phyloP scores from a whole-genome alignment of 306 rosid species.

The Fagus sylvatica region DNA sequence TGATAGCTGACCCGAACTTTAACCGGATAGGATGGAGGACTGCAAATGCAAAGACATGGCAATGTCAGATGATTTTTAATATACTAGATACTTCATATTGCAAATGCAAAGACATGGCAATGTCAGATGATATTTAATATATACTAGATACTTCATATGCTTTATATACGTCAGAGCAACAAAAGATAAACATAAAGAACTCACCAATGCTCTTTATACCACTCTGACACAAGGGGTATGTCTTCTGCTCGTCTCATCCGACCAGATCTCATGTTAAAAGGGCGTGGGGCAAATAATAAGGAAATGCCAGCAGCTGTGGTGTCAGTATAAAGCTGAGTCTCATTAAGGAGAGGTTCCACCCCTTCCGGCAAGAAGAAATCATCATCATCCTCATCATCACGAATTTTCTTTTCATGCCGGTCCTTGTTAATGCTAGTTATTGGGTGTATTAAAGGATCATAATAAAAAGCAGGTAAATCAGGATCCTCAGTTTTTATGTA shows the following conservation, averaged over 20 bases:
- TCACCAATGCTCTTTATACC: conserved; percentile 98
- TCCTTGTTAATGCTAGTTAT: conserved; percentile 93
- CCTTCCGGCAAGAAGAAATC: conserved; percentile 84
- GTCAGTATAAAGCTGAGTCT: conserved; percentile 91
- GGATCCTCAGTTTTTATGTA: conserved; percentile 98
- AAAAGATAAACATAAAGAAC: conserved; percentile 13
- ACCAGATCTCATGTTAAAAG: conserved; percentile 99
- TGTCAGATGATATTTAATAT: background rate
- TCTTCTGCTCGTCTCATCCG: conserved; percentile 95
- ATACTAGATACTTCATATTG: conserved; percentile 24
- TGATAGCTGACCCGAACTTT: conserved; percentile 98
- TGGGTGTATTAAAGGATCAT: conserved; percentile 98
- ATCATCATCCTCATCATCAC: conserved; percentile 87
- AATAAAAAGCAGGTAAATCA: conserved; percentile 95
- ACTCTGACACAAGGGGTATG: conserved; percentile 95
- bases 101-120: conserved; percentile 14
- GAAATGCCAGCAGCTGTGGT: conserved; percentile 98
- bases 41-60: conserved; percentile 33
- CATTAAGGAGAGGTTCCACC: conserved; percentile 80
- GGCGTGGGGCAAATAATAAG: conserved; percentile 94
- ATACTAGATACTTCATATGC: background rate
- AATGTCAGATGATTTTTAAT: background rate
- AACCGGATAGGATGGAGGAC: conserved; percentile 98
- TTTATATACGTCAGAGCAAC: background rate
- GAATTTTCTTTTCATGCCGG: conserved; percentile 74